phyloP scores from a whole-genome alignment of 169 alveolate species.

The Eimeria brunetti region DNA sequence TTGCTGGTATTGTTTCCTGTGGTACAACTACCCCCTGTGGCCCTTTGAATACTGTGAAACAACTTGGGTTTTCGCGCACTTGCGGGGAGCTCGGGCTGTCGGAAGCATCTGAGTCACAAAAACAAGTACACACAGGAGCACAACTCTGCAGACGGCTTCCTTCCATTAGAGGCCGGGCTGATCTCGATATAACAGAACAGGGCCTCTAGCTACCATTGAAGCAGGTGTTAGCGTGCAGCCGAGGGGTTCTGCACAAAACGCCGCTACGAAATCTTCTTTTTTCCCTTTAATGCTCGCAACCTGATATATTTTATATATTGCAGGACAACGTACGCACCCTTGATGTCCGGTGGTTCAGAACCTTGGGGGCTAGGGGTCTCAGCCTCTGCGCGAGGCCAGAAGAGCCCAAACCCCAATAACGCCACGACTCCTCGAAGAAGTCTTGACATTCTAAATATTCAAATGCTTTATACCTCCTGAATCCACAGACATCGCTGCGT shows the following conservation, averaged over 20 bases:
- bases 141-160: not conserved
- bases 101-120: not conserved
- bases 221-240: not conserved
- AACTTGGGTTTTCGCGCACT: not conserved
- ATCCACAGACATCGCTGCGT: not conserved
- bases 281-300: not conserved
- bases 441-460: not conserved
- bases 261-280: not conserved
- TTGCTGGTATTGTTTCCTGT: not conserved
- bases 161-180: not conserved
- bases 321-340: not conserved
- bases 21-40: not conserved
- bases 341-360: not conserved
- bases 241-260: not conserved
- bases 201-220: not conserved
- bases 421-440: constrained; percentile 47
- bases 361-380: not conserved
- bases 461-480: not conserved
- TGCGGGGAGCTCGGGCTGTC: not conserved
- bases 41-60: not conserved
- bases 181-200: not conserved
- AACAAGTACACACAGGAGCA: not conserved
- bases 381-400: not conserved
- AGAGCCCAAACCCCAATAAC: constrained; percentile 12
- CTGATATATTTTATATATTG: not conserved